Evolutionary conservation across 2,329 filamentous ascomycete genomes (phyloP), one percentile per base, ranked within the genome.

Genomic region (Epichloe festucae): DNA sequence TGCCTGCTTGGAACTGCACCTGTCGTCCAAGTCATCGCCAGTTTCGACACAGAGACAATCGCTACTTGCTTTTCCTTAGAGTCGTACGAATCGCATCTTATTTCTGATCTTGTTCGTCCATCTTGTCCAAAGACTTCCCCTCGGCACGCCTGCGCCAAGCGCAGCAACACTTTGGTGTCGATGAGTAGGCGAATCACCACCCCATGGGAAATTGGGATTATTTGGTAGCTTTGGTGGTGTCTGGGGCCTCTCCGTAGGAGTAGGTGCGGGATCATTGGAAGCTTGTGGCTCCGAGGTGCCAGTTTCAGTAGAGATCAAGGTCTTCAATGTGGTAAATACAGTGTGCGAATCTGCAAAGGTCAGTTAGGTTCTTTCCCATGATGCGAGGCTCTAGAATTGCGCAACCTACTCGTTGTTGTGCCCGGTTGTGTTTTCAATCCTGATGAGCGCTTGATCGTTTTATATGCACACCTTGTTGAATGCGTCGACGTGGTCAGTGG

Each of bases 181-280:
- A 53, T 70, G 66, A 36, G 65, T 52, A 1, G 66, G 66, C 39
- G 62, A 66, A 54, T 63, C 59, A 34, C 62, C 64, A 11, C 65
- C 67, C 67, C 67, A 69, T 2, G 67, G 67, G 27, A 60, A 68
- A 52, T 66, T 64, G 15, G 63, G 59, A 34, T 65, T 63, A 2
- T 58, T 56, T 5, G 65, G 62, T 35, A 66, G 52, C 8, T 53
- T 44, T 36, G 57, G 54, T 19, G 56, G 53, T 14, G 54, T 21
- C 56, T 49, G 21, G 3, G 35, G 7, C 6, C 11, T 12, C 17
- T 14, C 11, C 27, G n/a, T 35, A n/a, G 39, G 14, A 2, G 58
- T 60, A 38, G 60, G 58, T 14, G 52, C 50, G 31, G 61, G 58
- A 54, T 53, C 49, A 15, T 21, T 46, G 4, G 52, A 44, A 35